Conservation (phyloP, 371 early-diverging fungal species). For the Mucor velutinosus region DNA sequence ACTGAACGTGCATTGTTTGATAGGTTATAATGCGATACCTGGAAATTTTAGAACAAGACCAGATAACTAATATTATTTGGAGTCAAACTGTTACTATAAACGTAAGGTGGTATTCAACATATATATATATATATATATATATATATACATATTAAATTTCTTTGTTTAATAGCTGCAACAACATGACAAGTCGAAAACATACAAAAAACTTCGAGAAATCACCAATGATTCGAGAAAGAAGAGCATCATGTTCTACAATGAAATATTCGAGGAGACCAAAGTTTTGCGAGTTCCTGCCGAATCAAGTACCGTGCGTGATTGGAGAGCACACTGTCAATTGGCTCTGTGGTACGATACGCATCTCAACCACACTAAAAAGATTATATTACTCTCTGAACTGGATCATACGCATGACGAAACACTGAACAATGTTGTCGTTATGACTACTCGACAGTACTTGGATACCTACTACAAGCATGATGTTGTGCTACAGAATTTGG, state of each 20-base stretch:
- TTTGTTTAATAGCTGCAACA: conserved; percentile 54
- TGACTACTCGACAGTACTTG: conserved; percentile 48
- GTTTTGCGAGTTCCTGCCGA: conserved; percentile 51
- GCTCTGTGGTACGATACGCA: conserved; percentile 66
- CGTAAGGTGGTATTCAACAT: conserved; percentile 27
- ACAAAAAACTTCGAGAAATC: conserved; percentile 63
- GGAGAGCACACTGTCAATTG: conserved; percentile 58
- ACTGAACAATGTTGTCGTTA: conserved; percentile 16
- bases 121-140: not conserved
- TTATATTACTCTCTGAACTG: conserved; percentile 60
- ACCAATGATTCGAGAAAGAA: conserved; percentile 56
- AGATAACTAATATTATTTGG: conserved; percentile 61
- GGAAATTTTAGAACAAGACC: conserved; percentile 62
- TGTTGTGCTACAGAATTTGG: conserved; percentile 47
- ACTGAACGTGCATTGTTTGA: conserved; percentile 7
- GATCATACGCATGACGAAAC: not conserved
- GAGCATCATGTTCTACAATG: conserved; percentile 69
- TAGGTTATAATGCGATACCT: conserved; percentile 63
- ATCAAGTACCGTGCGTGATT: conserved; percentile 51
- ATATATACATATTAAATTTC: conserved; percentile 11
- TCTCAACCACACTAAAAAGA: conserved; percentile 31
- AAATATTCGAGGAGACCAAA: conserved; percentile 56
- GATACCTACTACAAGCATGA: conserved; percentile 41
- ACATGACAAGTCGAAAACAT: conserved; percentile 62
- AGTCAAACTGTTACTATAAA: conserved; percentile 70